phyloP scores from a whole-genome alignment of 331 rosid genomes.

The Quercus lobata region DNA sequence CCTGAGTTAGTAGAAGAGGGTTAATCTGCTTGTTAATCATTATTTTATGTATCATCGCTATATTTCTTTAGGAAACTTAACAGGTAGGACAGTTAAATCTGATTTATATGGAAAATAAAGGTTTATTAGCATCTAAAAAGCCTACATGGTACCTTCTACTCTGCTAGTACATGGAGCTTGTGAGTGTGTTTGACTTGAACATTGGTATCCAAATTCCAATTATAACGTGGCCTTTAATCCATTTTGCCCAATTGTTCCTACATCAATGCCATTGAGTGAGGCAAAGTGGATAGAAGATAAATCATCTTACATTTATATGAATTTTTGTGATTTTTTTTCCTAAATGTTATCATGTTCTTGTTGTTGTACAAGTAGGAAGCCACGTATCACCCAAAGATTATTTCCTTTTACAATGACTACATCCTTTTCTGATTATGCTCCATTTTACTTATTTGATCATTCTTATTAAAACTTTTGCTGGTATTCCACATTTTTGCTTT shows the following conservation, averaged over 20 bases:
- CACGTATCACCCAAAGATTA: background rate
- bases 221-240: background rate
- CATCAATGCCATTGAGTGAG: background rate
- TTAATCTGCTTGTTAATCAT: background rate
- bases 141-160: background rate
- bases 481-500: slow-evolving; percentile 28
- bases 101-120: too few species aligned
- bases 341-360: background rate
- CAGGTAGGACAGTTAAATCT: too few species aligned
- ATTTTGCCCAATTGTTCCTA: background rate
- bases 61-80: too few species aligned
- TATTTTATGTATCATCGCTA: too few species aligned
- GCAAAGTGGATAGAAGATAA: background rate
- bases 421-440: background rate
- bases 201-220: background rate
- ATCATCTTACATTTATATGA: background rate
- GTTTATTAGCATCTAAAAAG: too few species aligned
- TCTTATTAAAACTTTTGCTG: slow-evolving; percentile 15
- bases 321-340: background rate
- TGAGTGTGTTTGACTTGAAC: background rate
- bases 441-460: background rate
- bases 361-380: background rate
- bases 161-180: background rate
- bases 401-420: background rate
- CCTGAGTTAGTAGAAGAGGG: background rate